Percentiles rank a stretch among this genome's conserved stretches.
phyloP scores from a whole-genome alignment of 1,284 basidiomycete genomes.

The Ceratobasidium sp. region DNA sequence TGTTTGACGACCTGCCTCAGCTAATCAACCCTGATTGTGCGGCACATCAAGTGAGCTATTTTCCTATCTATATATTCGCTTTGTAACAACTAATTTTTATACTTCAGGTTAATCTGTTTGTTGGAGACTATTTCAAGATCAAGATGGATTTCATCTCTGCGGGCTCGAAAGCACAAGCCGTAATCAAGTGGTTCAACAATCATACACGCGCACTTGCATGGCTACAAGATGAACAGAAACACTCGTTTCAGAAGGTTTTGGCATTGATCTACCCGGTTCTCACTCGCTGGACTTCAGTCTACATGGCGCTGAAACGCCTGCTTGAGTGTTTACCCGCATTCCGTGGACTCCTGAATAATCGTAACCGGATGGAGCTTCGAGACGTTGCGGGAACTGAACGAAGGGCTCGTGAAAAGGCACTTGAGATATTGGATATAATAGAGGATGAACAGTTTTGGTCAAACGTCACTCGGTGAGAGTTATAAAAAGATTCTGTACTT shows the following conservation, averaged over 20 bases:
- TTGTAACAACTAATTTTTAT: background rate
- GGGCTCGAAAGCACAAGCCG: background rate
- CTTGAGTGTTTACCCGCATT: constrained; percentile 51
- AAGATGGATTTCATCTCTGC: background rate
- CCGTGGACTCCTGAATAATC: constrained; percentile 45
- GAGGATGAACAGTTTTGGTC: constrained; percentile 52
- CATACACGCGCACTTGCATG: background rate
- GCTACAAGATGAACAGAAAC: constrained; percentile 49
- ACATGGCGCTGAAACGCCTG: constrained; percentile 51
- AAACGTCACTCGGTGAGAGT: constrained; percentile 52
- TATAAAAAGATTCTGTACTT: too few relatives aligned
- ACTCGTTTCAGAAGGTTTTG: constrained; percentile 44
- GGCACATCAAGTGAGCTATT: constrained; percentile 49
- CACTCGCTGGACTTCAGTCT: constrained; percentile 58
- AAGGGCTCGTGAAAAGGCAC: constrained; percentile 51
- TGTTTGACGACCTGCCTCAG: background rate
- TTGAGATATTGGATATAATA: constrained; percentile 54
- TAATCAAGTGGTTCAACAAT: constrained; percentile 20
- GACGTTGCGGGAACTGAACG: constrained; percentile 50
- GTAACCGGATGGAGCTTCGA: constrained; percentile 51
- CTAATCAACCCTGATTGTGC: background rate
- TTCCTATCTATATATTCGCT: background rate
- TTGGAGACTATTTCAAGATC: background rate
- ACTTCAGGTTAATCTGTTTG: background rate
- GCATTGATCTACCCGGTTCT: constrained; percentile 55